phyloP scores from a whole-genome alignment of 2,329 filamentous ascomycete species.

The Alternaria dauci region DNA sequence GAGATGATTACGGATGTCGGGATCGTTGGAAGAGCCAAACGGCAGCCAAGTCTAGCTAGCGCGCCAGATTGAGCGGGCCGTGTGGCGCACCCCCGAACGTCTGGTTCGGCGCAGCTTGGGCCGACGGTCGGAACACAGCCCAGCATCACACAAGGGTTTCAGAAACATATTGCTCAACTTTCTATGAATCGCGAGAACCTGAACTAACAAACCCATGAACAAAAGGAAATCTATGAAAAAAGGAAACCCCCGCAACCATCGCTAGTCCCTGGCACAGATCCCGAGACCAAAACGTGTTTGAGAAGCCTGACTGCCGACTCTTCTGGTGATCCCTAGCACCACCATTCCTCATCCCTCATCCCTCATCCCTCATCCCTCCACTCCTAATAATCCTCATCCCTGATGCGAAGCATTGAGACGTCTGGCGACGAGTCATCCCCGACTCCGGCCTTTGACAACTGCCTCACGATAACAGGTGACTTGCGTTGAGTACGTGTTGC shows the following conservation, averaged over 20 bases:
- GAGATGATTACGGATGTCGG: conserved; percentile 13
- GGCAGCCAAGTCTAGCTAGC: conserved; percentile 7
- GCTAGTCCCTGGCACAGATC: too few species aligned
- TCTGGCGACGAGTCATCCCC: not conserved
- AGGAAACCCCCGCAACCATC: not conserved
- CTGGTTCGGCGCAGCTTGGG: conserved; percentile 14
- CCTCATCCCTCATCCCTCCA: not conserved
- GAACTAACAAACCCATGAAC: not conserved
- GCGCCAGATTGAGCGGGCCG: conserved; percentile 12
- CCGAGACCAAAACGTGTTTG: not conserved
- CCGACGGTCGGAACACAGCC: conserved; percentile 2
- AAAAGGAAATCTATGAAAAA: not conserved
- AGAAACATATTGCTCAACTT: not conserved
- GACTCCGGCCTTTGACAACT: too few species aligned
- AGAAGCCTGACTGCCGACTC: not conserved
- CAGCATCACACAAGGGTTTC: not conserved
- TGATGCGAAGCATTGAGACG: not conserved
- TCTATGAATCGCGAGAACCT: not conserved
- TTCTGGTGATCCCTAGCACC: not conserved
- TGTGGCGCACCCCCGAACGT: conserved; percentile 2
- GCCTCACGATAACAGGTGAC: not conserved
- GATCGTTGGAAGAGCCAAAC: conserved; percentile 8
- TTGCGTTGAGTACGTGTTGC: not conserved
- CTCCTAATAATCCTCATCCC: not conserved
- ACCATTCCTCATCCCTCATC: not conserved